Evolutionary conservation across 2,329 filamentous ascomycete species (phyloP).

Genomic region (Didymella pinodella): DNA sequence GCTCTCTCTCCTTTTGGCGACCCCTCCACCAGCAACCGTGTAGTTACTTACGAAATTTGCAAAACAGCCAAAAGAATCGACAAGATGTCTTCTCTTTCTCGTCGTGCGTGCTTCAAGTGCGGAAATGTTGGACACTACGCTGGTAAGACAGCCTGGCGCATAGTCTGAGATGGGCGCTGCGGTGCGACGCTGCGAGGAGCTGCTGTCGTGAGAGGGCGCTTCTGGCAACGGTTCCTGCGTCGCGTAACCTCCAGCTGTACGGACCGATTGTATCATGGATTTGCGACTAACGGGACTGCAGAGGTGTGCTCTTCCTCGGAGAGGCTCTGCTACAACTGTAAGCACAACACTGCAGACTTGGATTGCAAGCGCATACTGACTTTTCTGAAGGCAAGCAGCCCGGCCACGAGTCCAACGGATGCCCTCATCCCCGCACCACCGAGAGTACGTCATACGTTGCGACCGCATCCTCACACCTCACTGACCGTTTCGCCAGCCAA

Average conservation of each 20-base stretch:
- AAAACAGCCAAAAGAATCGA: conserved; percentile 46
- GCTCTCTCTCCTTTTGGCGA: conserved; percentile 26
- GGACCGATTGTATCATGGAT: conserved; percentile 4
- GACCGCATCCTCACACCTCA: conserved; percentile 1
- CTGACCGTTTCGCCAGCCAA: conserved; percentile 67
- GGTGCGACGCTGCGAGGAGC: conserved; percentile 27
- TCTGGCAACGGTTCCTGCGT: conserved; percentile 23
- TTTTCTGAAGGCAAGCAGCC: conserved; percentile 75
- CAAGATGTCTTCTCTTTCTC: conserved; percentile 62
- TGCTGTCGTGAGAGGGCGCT: conserved; percentile 26
- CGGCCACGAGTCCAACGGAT: conserved; percentile 96
- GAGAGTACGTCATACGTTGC: conserved; percentile 68
- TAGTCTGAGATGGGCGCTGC: conserved; percentile 29
- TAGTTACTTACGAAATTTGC: conserved; percentile 30
- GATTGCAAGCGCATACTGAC: conserved; percentile 23
- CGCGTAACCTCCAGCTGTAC: conserved; percentile 30
- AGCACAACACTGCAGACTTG: conserved; percentile 47
- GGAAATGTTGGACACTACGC: conserved; percentile 64
- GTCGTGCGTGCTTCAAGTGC: conserved; percentile 63
- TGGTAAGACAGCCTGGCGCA: conserved; percentile 45
- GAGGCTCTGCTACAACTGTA: conserved; percentile 99
- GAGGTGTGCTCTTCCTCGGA: conserved; percentile 98
- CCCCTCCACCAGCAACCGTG: conserved; percentile 16
- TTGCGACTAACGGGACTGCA: conserved; percentile 46
- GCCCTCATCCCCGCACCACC: conserved; percentile 93